These are phyloP conservation scores for Venturia oleaginea DNA, from an alignment of 2,329 filamentous ascomycete genomes.

Conservation along the genomic window DNA sequence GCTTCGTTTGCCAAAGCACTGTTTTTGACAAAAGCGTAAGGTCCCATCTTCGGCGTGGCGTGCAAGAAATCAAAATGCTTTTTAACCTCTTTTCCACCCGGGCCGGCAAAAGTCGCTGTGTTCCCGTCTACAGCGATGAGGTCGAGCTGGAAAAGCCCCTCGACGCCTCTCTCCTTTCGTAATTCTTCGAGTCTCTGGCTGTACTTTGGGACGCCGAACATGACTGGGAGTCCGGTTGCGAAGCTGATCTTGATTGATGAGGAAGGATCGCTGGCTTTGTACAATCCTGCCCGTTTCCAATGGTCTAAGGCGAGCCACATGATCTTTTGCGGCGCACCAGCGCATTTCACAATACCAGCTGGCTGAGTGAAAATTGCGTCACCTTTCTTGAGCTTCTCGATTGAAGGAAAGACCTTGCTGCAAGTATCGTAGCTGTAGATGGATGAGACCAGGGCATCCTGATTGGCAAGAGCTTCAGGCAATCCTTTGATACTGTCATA, in stretches of 20 bases:
- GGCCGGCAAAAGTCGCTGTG: constrained; percentile 26
- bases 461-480: constrained; percentile 28
- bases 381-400: constrained; percentile 26
- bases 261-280: constrained; percentile 21
- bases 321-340: constrained; percentile 32
- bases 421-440: constrained; percentile 31
- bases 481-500: constrained; percentile 24
- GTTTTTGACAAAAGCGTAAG: constrained; percentile 28
- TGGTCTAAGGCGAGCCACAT: constrained; percentile 34
- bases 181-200: constrained; percentile 27
- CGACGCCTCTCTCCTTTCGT: constrained; percentile 27
- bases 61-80: constrained; percentile 30
- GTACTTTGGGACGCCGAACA: constrained; percentile 35
- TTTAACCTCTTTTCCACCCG: constrained; percentile 21
- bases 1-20: constrained; percentile 27
- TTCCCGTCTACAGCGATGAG: constrained; percentile 29
- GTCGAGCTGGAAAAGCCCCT: constrained; percentile 31
- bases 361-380: constrained; percentile 32
- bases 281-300: constrained; percentile 29
- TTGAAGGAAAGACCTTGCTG: constrained; percentile 27
- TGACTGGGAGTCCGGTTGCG: constrained; percentile 30
- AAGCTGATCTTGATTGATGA: constrained; percentile 30
- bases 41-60: constrained; percentile 30
- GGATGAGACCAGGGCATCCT: constrained; percentile 26
- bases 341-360: constrained; percentile 31